These are phyloP conservation scores for Auriscalpium vulgare DNA, from an alignment of 768 basidiomycete species.

Conservation along the genomic window DNA sequence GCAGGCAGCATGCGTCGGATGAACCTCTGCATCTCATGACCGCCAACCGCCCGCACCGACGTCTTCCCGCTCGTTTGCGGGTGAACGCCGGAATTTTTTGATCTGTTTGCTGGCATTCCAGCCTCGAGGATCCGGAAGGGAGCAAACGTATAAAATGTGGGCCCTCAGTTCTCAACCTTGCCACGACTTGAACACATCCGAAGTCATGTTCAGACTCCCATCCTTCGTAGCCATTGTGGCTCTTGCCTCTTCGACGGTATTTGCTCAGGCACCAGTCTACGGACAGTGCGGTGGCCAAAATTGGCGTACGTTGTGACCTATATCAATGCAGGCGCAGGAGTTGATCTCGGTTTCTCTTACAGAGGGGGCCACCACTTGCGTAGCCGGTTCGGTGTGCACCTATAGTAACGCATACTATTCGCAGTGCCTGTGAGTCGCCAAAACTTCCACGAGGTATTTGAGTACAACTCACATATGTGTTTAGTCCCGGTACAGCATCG, in stretches of 20 bases:
- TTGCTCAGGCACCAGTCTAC: constrained; percentile 35
- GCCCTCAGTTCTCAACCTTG: too few relatives aligned
- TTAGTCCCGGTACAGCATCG: neutral
- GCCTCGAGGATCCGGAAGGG: neutral
- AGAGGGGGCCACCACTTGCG: constrained; percentile 28
- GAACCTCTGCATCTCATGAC: constrained; percentile 4
- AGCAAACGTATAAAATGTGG: constrained; percentile 8
- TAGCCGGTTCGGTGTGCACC: constrained; percentile 24
- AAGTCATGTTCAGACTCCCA: constrained; percentile 38
- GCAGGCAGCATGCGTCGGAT: neutral
- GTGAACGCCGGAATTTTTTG: constrained; percentile 3
- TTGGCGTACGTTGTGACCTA: constrained; percentile 35
- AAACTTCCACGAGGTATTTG: too few relatives aligned
- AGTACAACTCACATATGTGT: too few relatives aligned
- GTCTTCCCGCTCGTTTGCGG: constrained; percentile 1
- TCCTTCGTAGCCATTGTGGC: constrained; percentile 35
- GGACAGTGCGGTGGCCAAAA: constrained; percentile 48
- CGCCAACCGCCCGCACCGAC: neutral
- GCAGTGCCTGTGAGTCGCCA: constrained; percentile 23
- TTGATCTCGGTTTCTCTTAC: neutral
- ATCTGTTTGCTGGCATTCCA: neutral
- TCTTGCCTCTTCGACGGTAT: constrained; percentile 32
- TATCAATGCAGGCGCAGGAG: neutral
- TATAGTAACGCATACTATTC: constrained; percentile 26
- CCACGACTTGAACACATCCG: neutral